These are phyloP conservation scores for Colletotrichum melonis DNA, from an alignment of 2,329 filamentous ascomycete species.

Conservation along the genomic window DNA sequence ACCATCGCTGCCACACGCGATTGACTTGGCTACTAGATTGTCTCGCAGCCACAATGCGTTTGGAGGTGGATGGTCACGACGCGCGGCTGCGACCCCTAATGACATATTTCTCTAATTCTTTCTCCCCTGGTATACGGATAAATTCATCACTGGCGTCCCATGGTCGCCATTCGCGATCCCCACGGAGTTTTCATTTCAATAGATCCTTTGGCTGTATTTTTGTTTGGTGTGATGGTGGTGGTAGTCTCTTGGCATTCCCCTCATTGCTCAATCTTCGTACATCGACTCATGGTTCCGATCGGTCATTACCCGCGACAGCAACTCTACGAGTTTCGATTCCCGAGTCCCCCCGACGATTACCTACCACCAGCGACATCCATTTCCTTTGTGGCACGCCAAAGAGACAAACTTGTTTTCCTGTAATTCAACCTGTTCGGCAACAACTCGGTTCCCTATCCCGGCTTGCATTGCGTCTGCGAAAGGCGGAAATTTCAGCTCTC, in stretches of 20 bases:
- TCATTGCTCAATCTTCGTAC: not conserved
- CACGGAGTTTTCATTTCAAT: constrained; percentile 32
- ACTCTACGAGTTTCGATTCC: not conserved
- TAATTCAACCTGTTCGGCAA: not conserved
- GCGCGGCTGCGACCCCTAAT: constrained; percentile 31
- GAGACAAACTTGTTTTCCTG: not conserved
- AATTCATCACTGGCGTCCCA: constrained; percentile 35
- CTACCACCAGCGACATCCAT: not conserved
- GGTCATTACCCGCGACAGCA: too few species aligned
- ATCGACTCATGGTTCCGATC: too few species aligned
- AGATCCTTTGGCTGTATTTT: constrained; percentile 30
- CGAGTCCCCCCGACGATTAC: not conserved
- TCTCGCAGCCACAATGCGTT: not conserved
- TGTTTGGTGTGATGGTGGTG: not conserved
- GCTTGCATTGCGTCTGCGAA: not conserved
- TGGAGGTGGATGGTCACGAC: not conserved
- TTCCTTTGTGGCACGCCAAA: not conserved
- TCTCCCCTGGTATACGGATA: constrained; percentile 39
- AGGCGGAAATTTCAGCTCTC: not conserved
- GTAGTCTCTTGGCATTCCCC: not conserved
- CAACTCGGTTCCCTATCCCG: not conserved
- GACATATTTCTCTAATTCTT: constrained; percentile 39
- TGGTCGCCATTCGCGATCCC: constrained; percentile 26
- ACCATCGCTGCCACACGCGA: not conserved
- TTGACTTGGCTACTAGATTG: not conserved